Evolutionary conservation across 345 rosid species (phyloP).

Genomic region (Noccaea bulbosa): DNA sequence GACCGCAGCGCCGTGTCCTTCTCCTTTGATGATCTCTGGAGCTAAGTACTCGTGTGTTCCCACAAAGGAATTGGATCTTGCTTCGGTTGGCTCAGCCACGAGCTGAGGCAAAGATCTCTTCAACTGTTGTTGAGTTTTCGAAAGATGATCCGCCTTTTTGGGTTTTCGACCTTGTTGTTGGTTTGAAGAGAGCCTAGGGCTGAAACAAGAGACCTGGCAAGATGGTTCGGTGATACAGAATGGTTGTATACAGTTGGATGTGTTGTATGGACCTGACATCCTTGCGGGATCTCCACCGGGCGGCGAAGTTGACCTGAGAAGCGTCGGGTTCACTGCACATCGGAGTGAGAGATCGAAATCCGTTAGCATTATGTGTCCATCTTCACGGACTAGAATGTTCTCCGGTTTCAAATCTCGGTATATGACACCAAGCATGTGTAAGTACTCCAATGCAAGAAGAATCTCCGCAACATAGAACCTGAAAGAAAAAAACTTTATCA

Average conservation of each 20-base stretch:
- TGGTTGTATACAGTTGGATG: slow-evolving; percentile 79
- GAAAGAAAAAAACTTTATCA: slow-evolving; percentile 14
- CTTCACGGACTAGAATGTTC: slow-evolving; percentile 94
- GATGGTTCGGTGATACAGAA: slow-evolving; percentile 71
- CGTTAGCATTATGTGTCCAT: slow-evolving; percentile 98
- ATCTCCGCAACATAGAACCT: slow-evolving; percentile 98
- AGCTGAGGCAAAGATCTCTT: slow-evolving; percentile 81
- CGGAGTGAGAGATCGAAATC: slow-evolving; percentile 94
- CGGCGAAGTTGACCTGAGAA: slow-evolving; percentile 61
- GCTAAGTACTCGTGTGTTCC: slow-evolving; percentile 99
- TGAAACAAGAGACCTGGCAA: slow-evolving; percentile 87
- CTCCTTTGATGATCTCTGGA: slow-evolving; percentile 96
- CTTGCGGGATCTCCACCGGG: slow-evolving; percentile 60
- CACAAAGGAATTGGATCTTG: slow-evolving; percentile 93
- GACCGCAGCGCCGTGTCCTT: slow-evolving; percentile 98
- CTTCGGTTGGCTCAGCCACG: slow-evolving; percentile 97
- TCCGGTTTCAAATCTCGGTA: slow-evolving; percentile 96
- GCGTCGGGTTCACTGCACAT: slow-evolving; percentile 90
- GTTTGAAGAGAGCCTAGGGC: slow-evolving; percentile 78
- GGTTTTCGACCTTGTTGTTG: slow-evolving; percentile 62
- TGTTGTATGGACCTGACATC: slow-evolving; percentile 72
- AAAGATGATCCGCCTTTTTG: slow-evolving; percentile 56
- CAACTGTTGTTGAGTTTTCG: slow-evolving; percentile 41
- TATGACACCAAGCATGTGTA: slow-evolving; percentile 97
- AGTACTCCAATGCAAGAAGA: slow-evolving; percentile 93